Conservation (phyloP, 139 green algal species). For the Picochlorum sp. region DNA sequence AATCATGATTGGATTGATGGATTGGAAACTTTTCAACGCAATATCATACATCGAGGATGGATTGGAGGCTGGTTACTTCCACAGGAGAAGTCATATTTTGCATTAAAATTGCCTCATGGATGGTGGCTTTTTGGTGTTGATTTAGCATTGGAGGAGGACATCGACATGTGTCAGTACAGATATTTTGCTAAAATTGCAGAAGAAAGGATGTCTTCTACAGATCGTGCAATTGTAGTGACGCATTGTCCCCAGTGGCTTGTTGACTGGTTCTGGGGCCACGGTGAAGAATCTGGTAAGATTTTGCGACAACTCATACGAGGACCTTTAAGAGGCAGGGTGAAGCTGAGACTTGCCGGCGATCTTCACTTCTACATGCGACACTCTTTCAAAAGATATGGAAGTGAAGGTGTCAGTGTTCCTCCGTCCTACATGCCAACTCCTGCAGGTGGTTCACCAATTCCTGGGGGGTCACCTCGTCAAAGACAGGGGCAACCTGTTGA, state of each 20-base stretch:
- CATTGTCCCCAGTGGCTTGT: slow-evolving; percentile 79
- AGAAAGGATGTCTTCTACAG: slow-evolving; percentile 52
- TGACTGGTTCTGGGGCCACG: slow-evolving; percentile 62
- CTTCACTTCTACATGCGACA: slow-evolving; percentile 92
- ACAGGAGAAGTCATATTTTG: slow-evolving; percentile 72
- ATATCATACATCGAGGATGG: slow-evolving; percentile 77
- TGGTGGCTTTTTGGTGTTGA: slow-evolving; percentile 90
- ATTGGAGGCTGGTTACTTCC: slow-evolving; percentile 82
- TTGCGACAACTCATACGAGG: slow-evolving; percentile 70
- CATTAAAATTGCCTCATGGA: slow-evolving; percentile 64
- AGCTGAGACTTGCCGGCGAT: slow-evolving; percentile 71
- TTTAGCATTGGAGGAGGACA: slow-evolving; percentile 60
- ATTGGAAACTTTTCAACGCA: slow-evolving; percentile 65
- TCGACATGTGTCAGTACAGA: slow-evolving; percentile 74
- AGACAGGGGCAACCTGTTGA: neutral
- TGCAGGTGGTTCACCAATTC: slow-evolving; percentile 18
- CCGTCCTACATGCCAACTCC: slow-evolving; percentile 23
- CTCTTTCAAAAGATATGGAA: slow-evolving; percentile 31
- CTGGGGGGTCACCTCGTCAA: neutral
- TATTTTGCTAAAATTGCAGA: slow-evolving; percentile 84
- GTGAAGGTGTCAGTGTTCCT: neutral
- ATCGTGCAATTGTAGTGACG: slow-evolving; percentile 76
- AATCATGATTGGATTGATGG: slow-evolving; percentile 82
- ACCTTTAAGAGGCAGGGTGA: slow-evolving; percentile 57
- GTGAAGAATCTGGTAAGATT: slow-evolving; percentile 36